Evolutionary conservation across 1,284 basidiomycete genomes (phyloP).

Genomic region (Ustilago nuda): DNA sequence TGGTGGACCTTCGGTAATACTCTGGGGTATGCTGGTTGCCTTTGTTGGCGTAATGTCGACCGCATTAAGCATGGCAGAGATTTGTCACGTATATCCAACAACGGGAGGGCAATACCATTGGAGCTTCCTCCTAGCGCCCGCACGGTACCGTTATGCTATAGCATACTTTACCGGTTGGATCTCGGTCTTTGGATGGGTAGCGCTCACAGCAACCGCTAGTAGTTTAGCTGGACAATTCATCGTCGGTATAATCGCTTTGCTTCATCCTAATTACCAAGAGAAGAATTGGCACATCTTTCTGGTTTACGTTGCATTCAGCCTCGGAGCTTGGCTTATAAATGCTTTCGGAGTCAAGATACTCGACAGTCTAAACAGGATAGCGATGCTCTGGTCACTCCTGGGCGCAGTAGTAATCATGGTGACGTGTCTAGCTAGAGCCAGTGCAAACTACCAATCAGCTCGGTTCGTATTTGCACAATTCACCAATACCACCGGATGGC

Average conservation of each 20-base stretch:
- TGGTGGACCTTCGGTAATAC: conserved; percentile 69
- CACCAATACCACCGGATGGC: conserved; percentile 72
- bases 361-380: conserved; percentile 41
- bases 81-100: conserved; percentile 57
- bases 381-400: conserved; percentile 67
- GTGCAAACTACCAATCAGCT: conserved; percentile 69
- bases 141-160: conserved; percentile 53
- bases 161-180: conserved; percentile 64
- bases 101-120: conserved; percentile 71
- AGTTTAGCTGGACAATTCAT: conserved; percentile 64
- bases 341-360: conserved; percentile 55
- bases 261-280: conserved; percentile 65
- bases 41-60: conserved; percentile 67
- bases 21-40: conserved; percentile 70
- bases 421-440: conserved; percentile 67
- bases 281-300: conserved; percentile 61
- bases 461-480: conserved; percentile 71
- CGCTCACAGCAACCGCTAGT: conserved; percentile 67
- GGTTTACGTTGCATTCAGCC: conserved; percentile 54
- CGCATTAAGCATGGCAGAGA: conserved; percentile 69
- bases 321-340: conserved; percentile 58
- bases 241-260: conserved; percentile 69
- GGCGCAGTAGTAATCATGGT: conserved; percentile 70
- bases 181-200: conserved; percentile 68
- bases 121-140: conserved; percentile 66